A percentile compares a stretch with the other conserved stretches of the same genome.
These are phyloP conservation scores for Colletotrichum sp. DNA, from an alignment of 2,329 filamentous ascomycete species.

Conservation along the genomic window DNA sequence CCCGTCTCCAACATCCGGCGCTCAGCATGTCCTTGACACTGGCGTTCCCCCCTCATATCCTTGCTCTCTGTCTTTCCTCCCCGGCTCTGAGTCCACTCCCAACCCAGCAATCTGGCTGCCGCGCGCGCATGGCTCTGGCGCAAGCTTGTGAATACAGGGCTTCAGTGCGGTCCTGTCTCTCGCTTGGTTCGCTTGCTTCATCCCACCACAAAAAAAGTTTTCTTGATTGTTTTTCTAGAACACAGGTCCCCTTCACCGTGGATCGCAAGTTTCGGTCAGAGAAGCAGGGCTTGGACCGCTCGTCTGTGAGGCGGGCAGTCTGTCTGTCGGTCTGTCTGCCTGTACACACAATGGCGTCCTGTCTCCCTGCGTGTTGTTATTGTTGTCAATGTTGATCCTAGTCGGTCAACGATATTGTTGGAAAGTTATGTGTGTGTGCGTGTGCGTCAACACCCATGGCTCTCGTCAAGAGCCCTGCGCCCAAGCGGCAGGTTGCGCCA, in stretches of 20 bases:
- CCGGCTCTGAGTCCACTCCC: not conserved
- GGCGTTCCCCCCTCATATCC: not conserved
- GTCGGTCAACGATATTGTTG: not conserved
- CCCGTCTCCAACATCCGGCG: conserved; percentile 10
- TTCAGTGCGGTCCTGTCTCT: conserved; percentile 1
- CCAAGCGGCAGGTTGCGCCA: conserved; percentile 14
- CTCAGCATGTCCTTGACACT: not conserved
- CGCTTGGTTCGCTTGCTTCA: conserved; percentile 11
- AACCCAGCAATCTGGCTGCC: conserved; percentile 11
- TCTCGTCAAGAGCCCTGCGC: not conserved
- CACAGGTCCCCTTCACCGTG: not conserved
- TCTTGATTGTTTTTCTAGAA: conserved; percentile 1
- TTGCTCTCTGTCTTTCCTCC: not conserved
- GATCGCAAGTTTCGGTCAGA: conserved; percentile 1
- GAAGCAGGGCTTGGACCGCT: not conserved
- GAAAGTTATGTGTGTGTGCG: not conserved
- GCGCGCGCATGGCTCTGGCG: not conserved
- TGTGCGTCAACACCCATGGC: not conserved
- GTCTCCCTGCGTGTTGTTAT: not conserved
- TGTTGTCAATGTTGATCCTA: not conserved
- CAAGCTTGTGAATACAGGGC: conserved; percentile 19
- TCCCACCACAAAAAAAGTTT: conserved; percentile 9
- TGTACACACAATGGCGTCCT: not conserved
- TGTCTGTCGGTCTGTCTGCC: not conserved
- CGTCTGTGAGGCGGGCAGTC: not conserved